Base-by-base conservation (phyloP, 129 eudicot species). In the Smallanthus sonchifolius region DNA sequence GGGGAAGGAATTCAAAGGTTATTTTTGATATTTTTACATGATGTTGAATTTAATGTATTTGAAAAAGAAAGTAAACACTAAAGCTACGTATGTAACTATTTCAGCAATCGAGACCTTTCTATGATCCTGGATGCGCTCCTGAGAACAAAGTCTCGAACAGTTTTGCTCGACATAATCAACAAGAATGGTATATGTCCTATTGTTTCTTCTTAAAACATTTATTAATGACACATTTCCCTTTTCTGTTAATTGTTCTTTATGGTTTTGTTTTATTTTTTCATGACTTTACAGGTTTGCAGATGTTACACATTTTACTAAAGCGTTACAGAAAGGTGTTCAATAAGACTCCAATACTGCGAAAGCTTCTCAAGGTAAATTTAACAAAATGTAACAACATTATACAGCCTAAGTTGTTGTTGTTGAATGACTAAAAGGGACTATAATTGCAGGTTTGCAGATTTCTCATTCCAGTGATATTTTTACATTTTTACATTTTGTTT, bases 1-100 rank as follows among this genome's bases (percentile, higher is more conserved):
- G 97, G 97, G 64, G 95, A 89, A 85, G 89, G 97, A 72, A 91
- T 94, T 76, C 98, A 90, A 73, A 94, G 98, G 98, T 93, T 56
- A 37, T 43, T 70, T 69, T 68, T 8, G 7, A 56, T 6, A 13
- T 28, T 32, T n/a, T 59, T 68, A 9, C 13, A 45, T 67, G 45
- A 8, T 72, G n/a, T 76, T 76, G 4, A 42, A 39, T 28, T 28
- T 3, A 24, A 61, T 16, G 19, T 47, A 38, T 63, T 5, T 20
- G 62, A 44, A 10, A 13, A 57, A 74, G 38, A 75, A 75, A 45
- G 2, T 24, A n/a, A 73, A 47, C 38, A 70, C 74, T 34, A 49
- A 70, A 69, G 57, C 67, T 20, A 35, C 65, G 11, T 42, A 49
- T 69, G 34, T 40, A 24, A 54, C 38, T 63, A 32, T 77, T 86